Conservation (phyloP, 305 asterid genomes). For the Fraxinus greggii region DNA sequence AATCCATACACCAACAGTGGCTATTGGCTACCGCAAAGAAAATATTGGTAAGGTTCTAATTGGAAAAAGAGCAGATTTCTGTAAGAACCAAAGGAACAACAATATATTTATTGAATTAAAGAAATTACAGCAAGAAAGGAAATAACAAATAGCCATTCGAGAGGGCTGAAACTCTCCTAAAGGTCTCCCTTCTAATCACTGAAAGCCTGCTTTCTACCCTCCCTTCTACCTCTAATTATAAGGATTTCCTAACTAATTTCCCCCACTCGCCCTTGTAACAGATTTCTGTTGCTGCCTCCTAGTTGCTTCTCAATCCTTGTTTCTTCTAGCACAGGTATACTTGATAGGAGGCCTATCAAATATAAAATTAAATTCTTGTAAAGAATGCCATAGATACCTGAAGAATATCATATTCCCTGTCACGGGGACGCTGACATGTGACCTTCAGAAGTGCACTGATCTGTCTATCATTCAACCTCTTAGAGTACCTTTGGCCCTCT, state of each 20-base stretch:
- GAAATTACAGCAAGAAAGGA: background rate
- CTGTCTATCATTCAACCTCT: constrained; percentile 84
- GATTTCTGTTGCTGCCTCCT: background rate
- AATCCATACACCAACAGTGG: background rate
- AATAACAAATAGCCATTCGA: background rate
- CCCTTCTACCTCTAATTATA: background rate
- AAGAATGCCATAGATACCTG: constrained; percentile 39
- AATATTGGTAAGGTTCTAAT: background rate
- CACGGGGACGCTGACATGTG: constrained; percentile 93
- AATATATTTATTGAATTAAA: no score
- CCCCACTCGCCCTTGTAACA: background rate
- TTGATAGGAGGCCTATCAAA: background rate
- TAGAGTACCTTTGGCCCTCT: constrained; percentile 88
- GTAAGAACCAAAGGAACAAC: background rate
- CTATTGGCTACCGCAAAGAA: background rate
- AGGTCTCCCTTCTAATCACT: background rate
- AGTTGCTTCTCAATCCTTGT: background rate
- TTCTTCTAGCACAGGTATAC: background rate
- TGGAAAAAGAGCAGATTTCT: background rate
- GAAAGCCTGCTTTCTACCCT: background rate
- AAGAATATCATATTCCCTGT: constrained; percentile 73
- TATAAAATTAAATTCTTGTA: background rate
- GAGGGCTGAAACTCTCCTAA: background rate
- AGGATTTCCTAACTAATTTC: background rate
- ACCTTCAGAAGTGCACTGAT: constrained; percentile 79